Percentiles rank a stretch among this genome's conserved stretches.
Evolutionary conservation across 495 filamentous ascomycete genomes (phyloP).

Genomic region (Podospora bellae-mahoneyi): DNA sequence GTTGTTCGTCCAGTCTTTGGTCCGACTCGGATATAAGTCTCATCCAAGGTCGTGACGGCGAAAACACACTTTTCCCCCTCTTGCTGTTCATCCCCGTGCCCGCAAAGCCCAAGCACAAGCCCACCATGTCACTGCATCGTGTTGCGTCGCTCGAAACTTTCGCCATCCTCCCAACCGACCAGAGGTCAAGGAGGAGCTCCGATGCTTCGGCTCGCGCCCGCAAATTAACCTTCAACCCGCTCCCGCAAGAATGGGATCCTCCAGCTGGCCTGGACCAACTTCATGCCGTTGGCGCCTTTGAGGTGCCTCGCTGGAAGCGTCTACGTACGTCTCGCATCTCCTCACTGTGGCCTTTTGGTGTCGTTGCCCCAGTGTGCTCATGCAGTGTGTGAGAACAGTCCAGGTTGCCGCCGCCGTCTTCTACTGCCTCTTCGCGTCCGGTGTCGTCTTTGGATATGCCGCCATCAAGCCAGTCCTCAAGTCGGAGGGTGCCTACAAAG

Average conservation of each 20-base stretch:
- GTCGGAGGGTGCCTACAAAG: slow-evolving; percentile 66
- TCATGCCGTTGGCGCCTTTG: slow-evolving; percentile 63
- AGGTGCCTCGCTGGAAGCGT: slow-evolving; percentile 62
- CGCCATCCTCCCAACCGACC: slow-evolving; percentile 38
- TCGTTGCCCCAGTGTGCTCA: neutral
- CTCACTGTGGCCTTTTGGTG: neutral
- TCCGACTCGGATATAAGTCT: neutral
- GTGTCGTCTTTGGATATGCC: slow-evolving; percentile 79
- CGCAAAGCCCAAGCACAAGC: neutral
- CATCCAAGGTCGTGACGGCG: neutral
- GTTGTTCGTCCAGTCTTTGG: neutral
- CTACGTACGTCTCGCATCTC: slow-evolving; percentile 49
- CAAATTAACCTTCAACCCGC: slow-evolving; percentile 54
- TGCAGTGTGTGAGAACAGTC: slow-evolving; percentile 33
- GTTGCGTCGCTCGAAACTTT: slow-evolving; percentile 53
- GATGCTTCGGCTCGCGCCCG: slow-evolving; percentile 40
- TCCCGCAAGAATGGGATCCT: slow-evolving; percentile 50
- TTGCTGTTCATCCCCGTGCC: neutral
- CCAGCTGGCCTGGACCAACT: slow-evolving; percentile 31
- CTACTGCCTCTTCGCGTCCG: slow-evolving; percentile 79
- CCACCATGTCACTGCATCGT: slow-evolving; percentile 49
- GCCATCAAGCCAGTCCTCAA: slow-evolving; percentile 81
- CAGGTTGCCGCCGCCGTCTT: slow-evolving; percentile 66
- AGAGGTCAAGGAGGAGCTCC: slow-evolving; percentile 41
- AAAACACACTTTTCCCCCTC: neutral